Evolutionary conservation across 805 yeast species (phyloP).

Genomic region (Kodamaea restingae): DNA sequence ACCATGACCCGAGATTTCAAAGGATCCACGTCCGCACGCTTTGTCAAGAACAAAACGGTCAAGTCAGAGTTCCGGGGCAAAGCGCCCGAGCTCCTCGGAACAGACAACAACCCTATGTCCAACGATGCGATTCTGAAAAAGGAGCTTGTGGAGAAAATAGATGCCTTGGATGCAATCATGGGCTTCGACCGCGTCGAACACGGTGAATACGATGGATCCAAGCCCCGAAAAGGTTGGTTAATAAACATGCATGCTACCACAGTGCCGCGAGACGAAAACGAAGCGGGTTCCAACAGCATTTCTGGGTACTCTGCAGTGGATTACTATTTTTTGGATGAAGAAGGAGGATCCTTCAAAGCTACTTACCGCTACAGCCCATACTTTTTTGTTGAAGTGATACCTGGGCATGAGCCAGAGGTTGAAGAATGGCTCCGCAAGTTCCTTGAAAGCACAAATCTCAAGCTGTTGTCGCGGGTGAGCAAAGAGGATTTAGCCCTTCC

Average conservation of each 20-base stretch:
- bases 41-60: slow-evolving; percentile 38
- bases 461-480: slow-evolving; percentile 47
- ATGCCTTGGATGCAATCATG: slow-evolving; percentile 73
- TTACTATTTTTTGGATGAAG: slow-evolving; percentile 90
- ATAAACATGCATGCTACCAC: slow-evolving; percentile 90
- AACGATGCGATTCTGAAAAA: slow-evolving; percentile 40
- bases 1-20: slow-evolving; percentile 20
- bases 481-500: slow-evolving; percentile 82
- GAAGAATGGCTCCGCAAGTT: slow-evolving; percentile 76
- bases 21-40: slow-evolving; percentile 53
- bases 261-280: slow-evolving; percentile 37
- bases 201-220: slow-evolving; percentile 53
- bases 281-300: slow-evolving; percentile 38
- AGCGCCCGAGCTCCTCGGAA: slow-evolving; percentile 3
- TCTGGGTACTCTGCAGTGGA: slow-evolving; percentile 83
- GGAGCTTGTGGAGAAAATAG: slow-evolving; percentile 57
- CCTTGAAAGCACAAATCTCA: slow-evolving; percentile 58
- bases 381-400: slow-evolving; percentile 65
- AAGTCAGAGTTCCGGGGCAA: slow-evolving; percentile 17
- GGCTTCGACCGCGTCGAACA: slow-evolving; percentile 79
- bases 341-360: slow-evolving; percentile 92
- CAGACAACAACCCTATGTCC: slow-evolving; percentile 33
- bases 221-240: slow-evolving; percentile 77
- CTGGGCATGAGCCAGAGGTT: slow-evolving; percentile 63
- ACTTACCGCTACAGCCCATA: slow-evolving; percentile 85